Percentiles rank a stretch among this genome's conserved stretches.
Evolutionary conservation across 805 yeast species (phyloP).

Genomic region (Starmerella tilneyi): DNA sequence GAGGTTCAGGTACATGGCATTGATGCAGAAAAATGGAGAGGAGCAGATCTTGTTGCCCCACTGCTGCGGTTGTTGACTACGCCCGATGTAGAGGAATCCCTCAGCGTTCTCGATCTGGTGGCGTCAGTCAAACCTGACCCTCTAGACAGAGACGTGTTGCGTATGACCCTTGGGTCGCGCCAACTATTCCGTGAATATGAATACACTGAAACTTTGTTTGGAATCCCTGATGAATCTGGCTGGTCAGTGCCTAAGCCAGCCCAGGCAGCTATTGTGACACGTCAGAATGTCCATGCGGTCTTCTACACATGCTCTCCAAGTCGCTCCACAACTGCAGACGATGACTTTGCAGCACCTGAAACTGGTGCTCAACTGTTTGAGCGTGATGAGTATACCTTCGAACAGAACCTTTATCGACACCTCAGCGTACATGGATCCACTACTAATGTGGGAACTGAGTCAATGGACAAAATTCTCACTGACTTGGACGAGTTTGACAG

Average conservation of each 20-base stretch:
- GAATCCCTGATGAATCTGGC: conserved; percentile 89
- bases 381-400: conserved; percentile 23
- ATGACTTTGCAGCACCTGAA: not conserved
- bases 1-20: conserved; percentile 68
- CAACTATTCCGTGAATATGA: conserved; percentile 72
- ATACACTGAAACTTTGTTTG: conserved; percentile 79
- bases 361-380: conserved; percentile 14
- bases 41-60: conserved; percentile 92
- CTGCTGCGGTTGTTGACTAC: conserved; percentile 67
- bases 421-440: conserved; percentile 8
- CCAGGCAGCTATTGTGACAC: conserved; percentile 72
- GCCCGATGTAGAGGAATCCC: conserved; percentile 77
- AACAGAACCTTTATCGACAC: conserved; percentile 6
- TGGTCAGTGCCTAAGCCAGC: conserved; percentile 98
- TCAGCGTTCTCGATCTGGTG: conserved; percentile 81
- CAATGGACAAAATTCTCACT: conserved; percentile 27
- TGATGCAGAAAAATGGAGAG: conserved; percentile 60
- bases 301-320: conserved; percentile 65
- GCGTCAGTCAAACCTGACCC: conserved; percentile 79
- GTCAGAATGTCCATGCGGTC: conserved; percentile 92
- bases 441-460: conserved; percentile 16
- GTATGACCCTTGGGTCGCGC: conserved; percentile 82
- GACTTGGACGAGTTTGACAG: conserved; percentile 27
- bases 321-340: conserved; percentile 5
- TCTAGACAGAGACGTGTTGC: conserved; percentile 78